A percentile compares a stretch with the other conserved stretches of the same genome.
Evolutionary conservation across 1,139 yeast genomes (phyloP).

Genomic region (Geotrichum bryndzae): DNA sequence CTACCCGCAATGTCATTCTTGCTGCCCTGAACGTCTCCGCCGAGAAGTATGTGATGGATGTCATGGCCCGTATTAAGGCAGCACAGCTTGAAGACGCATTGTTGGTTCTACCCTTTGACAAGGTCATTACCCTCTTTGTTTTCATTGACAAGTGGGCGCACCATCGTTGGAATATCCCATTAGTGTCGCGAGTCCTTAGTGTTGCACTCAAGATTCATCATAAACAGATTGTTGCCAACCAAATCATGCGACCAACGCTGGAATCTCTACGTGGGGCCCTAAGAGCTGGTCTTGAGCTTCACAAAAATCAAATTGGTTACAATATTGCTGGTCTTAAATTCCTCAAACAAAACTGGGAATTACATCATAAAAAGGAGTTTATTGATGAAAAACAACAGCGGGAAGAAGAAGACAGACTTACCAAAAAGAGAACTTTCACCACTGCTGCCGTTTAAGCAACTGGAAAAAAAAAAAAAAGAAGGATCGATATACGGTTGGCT

Average conservation of each 20-base stretch:
- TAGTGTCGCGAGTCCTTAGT: conserved; percentile 68
- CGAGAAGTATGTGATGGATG: conserved; percentile 70
- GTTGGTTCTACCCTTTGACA: conserved; percentile 83
- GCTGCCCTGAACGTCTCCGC: conserved; percentile 67
- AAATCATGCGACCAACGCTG: conserved; percentile 35
- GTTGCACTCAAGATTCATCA: conserved; percentile 69
- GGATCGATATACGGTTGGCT: not conserved
- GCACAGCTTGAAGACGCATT: conserved; percentile 90
- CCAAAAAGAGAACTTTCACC: conserved; percentile 61
- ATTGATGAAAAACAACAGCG: conserved; percentile 62
- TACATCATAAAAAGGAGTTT: conserved; percentile 66
- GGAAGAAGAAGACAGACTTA: conserved; percentile 48
- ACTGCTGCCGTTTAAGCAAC: conserved; percentile 19
- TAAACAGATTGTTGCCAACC: conserved; percentile 50
- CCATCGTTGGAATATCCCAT: conserved; percentile 46
- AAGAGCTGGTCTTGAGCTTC: conserved; percentile 43
- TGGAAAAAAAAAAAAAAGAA: not conserved
- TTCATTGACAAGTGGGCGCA: conserved; percentile 75
- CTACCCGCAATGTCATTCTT: conserved; percentile 63
- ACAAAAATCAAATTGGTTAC: conserved; percentile 65
- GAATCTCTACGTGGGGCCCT: conserved; percentile 34
- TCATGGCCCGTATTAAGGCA: conserved; percentile 62
- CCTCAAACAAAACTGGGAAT: conserved; percentile 71
- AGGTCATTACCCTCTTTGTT: conserved; percentile 60
- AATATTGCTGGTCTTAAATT: conserved; percentile 79